phyloP scores from a whole-genome alignment of 1,139 yeast genomes.

The Pichia sp. region DNA sequence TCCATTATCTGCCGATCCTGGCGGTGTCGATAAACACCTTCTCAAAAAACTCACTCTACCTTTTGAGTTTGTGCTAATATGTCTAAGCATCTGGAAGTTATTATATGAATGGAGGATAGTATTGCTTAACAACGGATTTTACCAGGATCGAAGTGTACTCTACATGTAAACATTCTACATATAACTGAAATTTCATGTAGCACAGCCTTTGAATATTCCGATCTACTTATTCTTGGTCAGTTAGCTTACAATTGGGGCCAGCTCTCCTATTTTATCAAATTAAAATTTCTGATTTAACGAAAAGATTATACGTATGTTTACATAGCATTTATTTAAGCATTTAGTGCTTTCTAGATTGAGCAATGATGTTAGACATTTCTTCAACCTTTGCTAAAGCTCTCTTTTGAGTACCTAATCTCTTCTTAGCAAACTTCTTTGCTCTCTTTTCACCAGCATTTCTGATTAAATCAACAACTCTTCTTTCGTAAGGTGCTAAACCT shows the following conservation, averaged over 20 bases:
- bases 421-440: conserved; percentile 99
- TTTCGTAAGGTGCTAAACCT: conserved; percentile 99
- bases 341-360: conserved; percentile 92
- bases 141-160: no score
- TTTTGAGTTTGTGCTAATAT: neutral
- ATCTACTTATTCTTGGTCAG: no score
- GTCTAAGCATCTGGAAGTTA: neutral
- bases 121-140: no score
- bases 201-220: no score
- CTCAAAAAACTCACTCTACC: neutral
- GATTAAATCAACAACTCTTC: conserved; percentile 98
- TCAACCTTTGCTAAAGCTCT: conserved; percentile 99
- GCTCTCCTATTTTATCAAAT: no score
- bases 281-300: no score
- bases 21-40: neutral
- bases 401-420: conserved; percentile 99
- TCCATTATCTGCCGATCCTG: neutral
- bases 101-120: no score
- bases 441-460: conserved; percentile 99
- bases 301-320: neutral
- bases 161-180: no score
- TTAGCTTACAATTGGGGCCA: no score
- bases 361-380: conserved; percentile 94
- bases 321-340: no score
- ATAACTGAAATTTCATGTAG: no score